Evolutionary conservation across 805 yeast genomes (phyloP).

Genomic region (Ogataea dorogensis): DNA sequence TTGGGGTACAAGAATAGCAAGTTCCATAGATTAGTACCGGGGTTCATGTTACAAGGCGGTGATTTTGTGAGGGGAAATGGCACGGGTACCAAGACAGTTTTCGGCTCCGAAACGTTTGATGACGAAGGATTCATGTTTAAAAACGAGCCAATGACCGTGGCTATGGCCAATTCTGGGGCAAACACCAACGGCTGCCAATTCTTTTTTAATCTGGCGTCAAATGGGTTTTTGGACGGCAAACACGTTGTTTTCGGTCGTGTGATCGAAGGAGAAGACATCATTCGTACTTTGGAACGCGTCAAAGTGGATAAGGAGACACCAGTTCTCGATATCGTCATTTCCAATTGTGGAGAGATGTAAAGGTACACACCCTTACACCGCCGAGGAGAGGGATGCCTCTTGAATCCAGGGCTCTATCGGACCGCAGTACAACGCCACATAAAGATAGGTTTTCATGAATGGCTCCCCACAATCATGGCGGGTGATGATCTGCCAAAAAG

Average conservation of each 20-base stretch:
- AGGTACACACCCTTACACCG: slow-evolving; percentile 3
- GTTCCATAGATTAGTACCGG: slow-evolving; percentile 43
- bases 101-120: slow-evolving; percentile 38
- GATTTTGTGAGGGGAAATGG: slow-evolving; percentile 44
- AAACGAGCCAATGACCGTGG: slow-evolving; percentile 32
- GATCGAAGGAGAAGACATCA: slow-evolving; percentile 40
- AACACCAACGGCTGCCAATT: slow-evolving; percentile 49
- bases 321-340: slow-evolving; percentile 18
- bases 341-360: slow-evolving; percentile 29
- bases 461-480: too few relatives aligned
- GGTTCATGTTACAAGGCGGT: slow-evolving; percentile 38
- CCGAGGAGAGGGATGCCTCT: too few relatives aligned
- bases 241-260: slow-evolving; percentile 52
- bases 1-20: slow-evolving; percentile 41
- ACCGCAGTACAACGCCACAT: too few relatives aligned
- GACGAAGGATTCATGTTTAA: slow-evolving; percentile 42
- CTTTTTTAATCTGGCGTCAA: slow-evolving; percentile 37
- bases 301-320: slow-evolving; percentile 23
- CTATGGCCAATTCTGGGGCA: slow-evolving; percentile 45
- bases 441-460: too few relatives aligned
- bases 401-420: too few relatives aligned
- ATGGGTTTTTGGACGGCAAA: slow-evolving; percentile 42
- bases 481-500: background rate
- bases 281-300: slow-evolving; percentile 32
- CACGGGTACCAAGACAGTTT: slow-evolving; percentile 42